Evolutionary conservation across 2,329 filamentous ascomycete species (phyloP).

Genomic region (Alternaria solani): DNA sequence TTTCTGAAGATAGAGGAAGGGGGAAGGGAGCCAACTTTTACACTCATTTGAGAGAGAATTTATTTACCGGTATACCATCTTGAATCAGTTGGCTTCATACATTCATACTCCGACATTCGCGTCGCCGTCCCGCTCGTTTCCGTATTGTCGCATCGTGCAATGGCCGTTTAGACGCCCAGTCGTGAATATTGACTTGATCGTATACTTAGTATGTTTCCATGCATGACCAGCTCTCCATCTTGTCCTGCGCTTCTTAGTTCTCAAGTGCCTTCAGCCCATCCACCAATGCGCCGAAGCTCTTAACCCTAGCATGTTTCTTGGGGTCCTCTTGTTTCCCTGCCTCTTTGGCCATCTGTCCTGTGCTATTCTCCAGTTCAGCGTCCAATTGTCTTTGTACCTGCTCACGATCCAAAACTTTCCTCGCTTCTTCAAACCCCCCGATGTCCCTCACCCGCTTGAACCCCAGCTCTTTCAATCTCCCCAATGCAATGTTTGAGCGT

Average conservation of each 20-base stretch:
- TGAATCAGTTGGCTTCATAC: neutral
- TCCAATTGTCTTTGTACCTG: slow-evolving; percentile 28
- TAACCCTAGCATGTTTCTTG: slow-evolving; percentile 28
- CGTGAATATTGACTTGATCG: neutral
- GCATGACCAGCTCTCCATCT: neutral
- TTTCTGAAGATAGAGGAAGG: neutral
- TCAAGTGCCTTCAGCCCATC: slow-evolving; percentile 41
- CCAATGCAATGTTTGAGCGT: slow-evolving; percentile 44
- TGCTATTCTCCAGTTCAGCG: slow-evolving; percentile 6
- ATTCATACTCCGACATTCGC: neutral
- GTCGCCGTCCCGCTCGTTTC: neutral
- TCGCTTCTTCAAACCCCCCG: slow-evolving; percentile 47
- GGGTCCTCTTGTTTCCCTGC: slow-evolving; percentile 4
- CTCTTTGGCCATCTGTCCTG: neutral
- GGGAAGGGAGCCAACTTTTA: slow-evolving; percentile 21
- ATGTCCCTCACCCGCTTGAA: slow-evolving; percentile 46
- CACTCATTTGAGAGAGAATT: slow-evolving; percentile 24
- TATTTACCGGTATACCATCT: slow-evolving; percentile 26
- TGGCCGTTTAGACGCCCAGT: neutral
- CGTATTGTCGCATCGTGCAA: neutral
- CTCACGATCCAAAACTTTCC: slow-evolving; percentile 39
- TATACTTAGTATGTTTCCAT: neutral
- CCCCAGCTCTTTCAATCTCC: slow-evolving; percentile 40
- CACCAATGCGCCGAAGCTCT: slow-evolving; percentile 36
- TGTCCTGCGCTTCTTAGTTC: slow-evolving; percentile 14